phyloP scores from a whole-genome alignment of 75 land plant genomes.

The Selaginella tamariscina region DNA sequence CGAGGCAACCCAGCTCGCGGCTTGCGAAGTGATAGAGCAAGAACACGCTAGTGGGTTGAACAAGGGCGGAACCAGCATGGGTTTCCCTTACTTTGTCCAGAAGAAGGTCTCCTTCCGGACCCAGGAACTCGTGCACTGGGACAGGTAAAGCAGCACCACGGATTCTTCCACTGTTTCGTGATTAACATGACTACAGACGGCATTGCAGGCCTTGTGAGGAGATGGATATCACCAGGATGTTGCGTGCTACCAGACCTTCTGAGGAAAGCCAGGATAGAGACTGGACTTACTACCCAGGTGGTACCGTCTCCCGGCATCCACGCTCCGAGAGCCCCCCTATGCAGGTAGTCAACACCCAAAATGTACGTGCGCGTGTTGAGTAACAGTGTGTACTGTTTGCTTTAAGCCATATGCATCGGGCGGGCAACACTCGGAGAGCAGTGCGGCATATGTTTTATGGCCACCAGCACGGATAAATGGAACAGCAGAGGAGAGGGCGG shows the following conservation, averaged over 20 bases:
- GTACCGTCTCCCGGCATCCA: conserved; percentile 15
- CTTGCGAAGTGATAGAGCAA: background rate
- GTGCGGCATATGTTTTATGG: conserved; percentile 80
- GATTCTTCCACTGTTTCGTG: no score
- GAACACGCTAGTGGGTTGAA: background rate
- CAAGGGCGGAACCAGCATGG: conserved; percentile 1
- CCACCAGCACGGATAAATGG: conserved; percentile 53
- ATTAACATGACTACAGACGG: background rate
- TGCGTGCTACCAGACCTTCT: conserved; percentile 28
- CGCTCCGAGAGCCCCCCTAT: conserved; percentile 32
- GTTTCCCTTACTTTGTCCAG: conserved; percentile 10
- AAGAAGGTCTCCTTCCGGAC: conserved; percentile 5
- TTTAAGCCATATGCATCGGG: no score
- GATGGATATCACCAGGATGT: conserved; percentile 35
- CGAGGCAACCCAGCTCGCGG: conserved; percentile 9
- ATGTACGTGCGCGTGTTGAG: no score
- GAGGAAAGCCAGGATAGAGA: conserved; percentile 50
- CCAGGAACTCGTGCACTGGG: conserved; percentile 12
- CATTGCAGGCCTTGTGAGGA: conserved; percentile 34
- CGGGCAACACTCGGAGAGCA: conserved; percentile 55
- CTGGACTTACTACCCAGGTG: conserved; percentile 24
- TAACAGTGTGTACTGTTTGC: no score
- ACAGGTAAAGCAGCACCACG: no score
- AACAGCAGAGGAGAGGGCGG: conserved; percentile 70
- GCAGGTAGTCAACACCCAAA: conserved; percentile 42